A percentile compares a stretch with the other conserved stretches of the same genome.
Conservation (phyloP, 2,329 filamentous ascomycete genomes). For the Aspergillus sclerotialis region DNA sequence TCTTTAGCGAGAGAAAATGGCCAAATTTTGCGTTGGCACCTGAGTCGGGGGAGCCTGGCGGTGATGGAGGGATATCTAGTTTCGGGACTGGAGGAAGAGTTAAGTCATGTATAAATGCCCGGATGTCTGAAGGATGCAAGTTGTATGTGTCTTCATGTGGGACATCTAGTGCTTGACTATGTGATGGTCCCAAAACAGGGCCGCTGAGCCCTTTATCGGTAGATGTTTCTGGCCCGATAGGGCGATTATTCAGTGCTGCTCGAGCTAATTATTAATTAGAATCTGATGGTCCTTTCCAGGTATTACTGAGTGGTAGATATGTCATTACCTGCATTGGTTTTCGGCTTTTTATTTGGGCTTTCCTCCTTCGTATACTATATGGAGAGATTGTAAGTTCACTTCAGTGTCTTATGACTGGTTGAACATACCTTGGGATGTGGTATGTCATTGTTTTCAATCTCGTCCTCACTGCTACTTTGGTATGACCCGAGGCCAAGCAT, state of each 20-base stretch:
- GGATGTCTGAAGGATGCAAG: conserved; percentile 39
- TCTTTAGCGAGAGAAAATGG: conserved; percentile 56
- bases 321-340: conserved; percentile 5
- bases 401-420: background rate
- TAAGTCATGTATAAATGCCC: conserved; percentile 48
- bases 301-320: background rate
- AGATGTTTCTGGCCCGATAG: conserved; percentile 1
- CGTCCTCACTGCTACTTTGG: conserved; percentile 41
- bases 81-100: conserved; percentile 44
- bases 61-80: conserved; percentile 40
- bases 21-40: conserved; percentile 50
- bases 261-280: conserved; percentile 3
- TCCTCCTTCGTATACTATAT: conserved; percentile 7
- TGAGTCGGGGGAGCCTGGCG: conserved; percentile 38
- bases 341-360: conserved; percentile 2
- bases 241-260: conserved; percentile 1
- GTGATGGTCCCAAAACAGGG: conserved; percentile 31
- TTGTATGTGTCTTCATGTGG: conserved; percentile 6
- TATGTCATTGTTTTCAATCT: conserved; percentile 17
- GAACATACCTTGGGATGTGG: conserved; percentile 17
- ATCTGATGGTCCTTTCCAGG: background rate
- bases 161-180: conserved; percentile 13
- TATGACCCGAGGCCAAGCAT: conserved; percentile 39
- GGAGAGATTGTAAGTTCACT: background rate
- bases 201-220: conserved; percentile 14